Evolutionary conservation across 2,329 filamentous ascomycete species (phyloP).

Genomic region (Apiospora pterosperma): DNA sequence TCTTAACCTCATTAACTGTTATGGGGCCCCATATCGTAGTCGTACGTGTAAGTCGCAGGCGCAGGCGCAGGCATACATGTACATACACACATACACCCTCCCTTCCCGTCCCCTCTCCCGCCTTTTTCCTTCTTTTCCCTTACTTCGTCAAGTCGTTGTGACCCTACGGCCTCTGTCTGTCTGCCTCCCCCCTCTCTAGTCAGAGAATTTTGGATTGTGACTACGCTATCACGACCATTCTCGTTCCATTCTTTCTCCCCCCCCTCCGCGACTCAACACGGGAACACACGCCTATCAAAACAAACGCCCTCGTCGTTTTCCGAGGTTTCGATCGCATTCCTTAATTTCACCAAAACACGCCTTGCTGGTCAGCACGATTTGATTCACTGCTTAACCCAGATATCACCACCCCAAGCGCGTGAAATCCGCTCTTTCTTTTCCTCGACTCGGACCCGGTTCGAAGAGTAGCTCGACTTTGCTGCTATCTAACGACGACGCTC

Average conservation of each 20-base stretch:
- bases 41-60: neutral
- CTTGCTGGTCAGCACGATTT: conserved; percentile 11
- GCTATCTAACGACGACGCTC: conserved; percentile 13
- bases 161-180: conserved; percentile 1
- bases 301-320: neutral
- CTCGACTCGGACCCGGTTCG: neutral
- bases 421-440: neutral
- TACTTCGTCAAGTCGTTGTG: neutral
- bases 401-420: neutral
- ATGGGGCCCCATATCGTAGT: neutral
- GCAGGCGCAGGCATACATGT: too few relatives aligned
- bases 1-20: neutral
- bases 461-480: neutral
- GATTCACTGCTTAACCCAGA: conserved; percentile 7
- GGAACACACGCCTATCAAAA: neutral
- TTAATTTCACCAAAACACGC: conserved; percentile 1
- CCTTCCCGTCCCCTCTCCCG: neutral
- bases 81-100: neutral
- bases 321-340: neutral
- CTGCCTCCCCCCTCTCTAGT: neutral
- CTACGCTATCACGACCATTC: conserved; percentile 4
- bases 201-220: neutral
- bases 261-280: neutral
- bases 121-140: conserved; percentile 2
- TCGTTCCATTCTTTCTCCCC: conserved; percentile 14